Evolutionary conservation across 345 rosid species (phyloP), one percentile per base, ranked within the genome.

Genomic region (Streptanthus diversifolius): DNA sequence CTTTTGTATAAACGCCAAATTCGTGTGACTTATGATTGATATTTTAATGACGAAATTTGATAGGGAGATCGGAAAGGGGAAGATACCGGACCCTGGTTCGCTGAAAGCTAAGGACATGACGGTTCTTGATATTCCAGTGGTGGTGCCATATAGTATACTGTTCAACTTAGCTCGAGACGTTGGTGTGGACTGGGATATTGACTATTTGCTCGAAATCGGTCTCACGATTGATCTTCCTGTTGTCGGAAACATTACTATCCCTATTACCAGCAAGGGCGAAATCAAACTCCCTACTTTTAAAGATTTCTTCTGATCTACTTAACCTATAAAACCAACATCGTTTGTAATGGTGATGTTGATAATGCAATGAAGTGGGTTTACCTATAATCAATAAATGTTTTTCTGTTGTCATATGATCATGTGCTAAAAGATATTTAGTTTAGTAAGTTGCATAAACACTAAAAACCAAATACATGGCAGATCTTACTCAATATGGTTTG

Each of bases 161-260:
- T 48, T 91, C 57, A 89, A 84, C 77, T 67, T 95, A 81, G 93
- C 72, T 19, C 76, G 43, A 77, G 99, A 95, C 83, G 70, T 95
- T 8, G 90, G 86, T 5, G 74, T 52, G n/a, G 97, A 95, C 41
- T 90, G 97, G 96, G 99, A 91, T 79, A 90, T 95, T 30, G 99
- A 95, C 78, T 95, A 91, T 37, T 82, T 80, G 49, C 68, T 95
- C 71, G 73, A 87, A 10, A 10, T 95, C 32, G 87, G 85, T 39
- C 90, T 95, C 64, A 76, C 69, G 60, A 59, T 91, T 59, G 97
- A 95, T 68, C 87, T 95, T 53, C 99, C 99, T 3, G 9, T 95
- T 49, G 8, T 88, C 0, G 99, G 97, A 1, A 18, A 85, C 61
- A 27, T 90, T 66, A 91, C 86, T 51, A 74, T 93, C 61, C 98